Percentiles rank a stretch among this genome's conserved stretches.
These are phyloP conservation scores for Coprinopsis sp. DNA, from an alignment of 768 basidiomycete species.

Conservation along the genomic window DNA sequence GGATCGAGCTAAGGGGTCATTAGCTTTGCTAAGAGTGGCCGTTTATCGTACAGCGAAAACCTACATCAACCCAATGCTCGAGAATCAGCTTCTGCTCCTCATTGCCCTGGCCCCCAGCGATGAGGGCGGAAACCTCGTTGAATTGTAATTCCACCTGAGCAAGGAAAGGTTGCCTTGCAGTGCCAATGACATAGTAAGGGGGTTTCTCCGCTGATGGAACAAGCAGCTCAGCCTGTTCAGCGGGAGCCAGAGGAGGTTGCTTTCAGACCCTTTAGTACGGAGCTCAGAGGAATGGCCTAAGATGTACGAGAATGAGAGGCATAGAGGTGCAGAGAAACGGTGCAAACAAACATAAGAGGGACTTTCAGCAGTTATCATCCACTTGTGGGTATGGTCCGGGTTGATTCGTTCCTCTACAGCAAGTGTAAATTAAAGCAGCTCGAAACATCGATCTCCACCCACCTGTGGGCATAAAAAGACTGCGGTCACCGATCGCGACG, in stretches of 20 bases:
- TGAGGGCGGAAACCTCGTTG: slow-evolving; percentile 24
- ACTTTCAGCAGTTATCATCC: slow-evolving; percentile 52
- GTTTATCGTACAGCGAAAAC: slow-evolving; percentile 10
- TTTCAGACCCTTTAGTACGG: slow-evolving; percentile 34
- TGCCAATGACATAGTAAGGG: slow-evolving; percentile 44
- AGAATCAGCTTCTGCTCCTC: slow-evolving; percentile 33
- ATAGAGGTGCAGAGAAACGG: neutral
- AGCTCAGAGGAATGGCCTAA: slow-evolving; percentile 42
- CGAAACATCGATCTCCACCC: slow-evolving; percentile 27
- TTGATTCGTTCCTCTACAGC: slow-evolving; percentile 24
- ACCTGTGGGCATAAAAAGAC: slow-evolving; percentile 44
- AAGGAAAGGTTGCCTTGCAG: slow-evolving; percentile 38
- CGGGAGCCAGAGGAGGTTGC: slow-evolving; percentile 29
- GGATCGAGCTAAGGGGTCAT: slow-evolving; percentile 35
- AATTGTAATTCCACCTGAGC: slow-evolving; percentile 45
- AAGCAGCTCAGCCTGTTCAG: slow-evolving; percentile 12
- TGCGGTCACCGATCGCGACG: slow-evolving; percentile 44
- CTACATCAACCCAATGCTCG: slow-evolving; percentile 55
- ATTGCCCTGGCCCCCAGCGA: neutral
- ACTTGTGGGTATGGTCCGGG: slow-evolving; percentile 39
- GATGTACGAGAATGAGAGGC: slow-evolving; percentile 3
- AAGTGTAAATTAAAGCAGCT: neutral
- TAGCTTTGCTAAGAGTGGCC: neutral
- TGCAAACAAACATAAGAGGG: slow-evolving; percentile 43
- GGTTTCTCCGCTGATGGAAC: slow-evolving; percentile 24